Evolutionary conservation across 2,329 filamentous ascomycete species (phyloP), one percentile per base, ranked within the genome.

Genomic region (Celoporthe dispersa): DNA sequence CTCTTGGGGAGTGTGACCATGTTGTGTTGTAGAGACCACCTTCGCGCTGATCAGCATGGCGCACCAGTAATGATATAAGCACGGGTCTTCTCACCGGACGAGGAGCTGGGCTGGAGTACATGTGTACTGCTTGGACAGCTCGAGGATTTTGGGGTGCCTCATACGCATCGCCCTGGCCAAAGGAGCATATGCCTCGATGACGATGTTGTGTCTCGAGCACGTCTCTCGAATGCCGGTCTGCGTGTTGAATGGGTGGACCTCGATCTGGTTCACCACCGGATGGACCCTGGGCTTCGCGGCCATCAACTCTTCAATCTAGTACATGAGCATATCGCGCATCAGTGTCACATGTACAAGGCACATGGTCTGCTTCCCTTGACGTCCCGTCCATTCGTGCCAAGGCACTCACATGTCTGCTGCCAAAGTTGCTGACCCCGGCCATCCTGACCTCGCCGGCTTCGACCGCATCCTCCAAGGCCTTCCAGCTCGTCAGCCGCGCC

Each of bases 171-270:
- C 92, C 65, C 91, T 85, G 3, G 89, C 92, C 2, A 96, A 85
- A 7, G 93, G 93, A 8, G 92, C 92, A 74, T 96, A 97, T 0
- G 93, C 93, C 80, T 96, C 89, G 1, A 96, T 85, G 0, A 90
- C 81, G 69, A 96, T 94, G 51, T 83, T 81, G 73, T 94, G 83
- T 71, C 87, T 81, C 69, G 87, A 84, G 76, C 93, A 93, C 74
- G 88, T 90, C 16, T 86, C 84, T 0, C 88, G 86, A 72, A 96
- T 94, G 51, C 85, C 84, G 0, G 83, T 84, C 66, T 91, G 88
- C 1, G 91, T 94, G 78, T 94, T 93, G 86, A 95, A 96, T 0
- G 92, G 92, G 72, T 95, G 92, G 1, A 94, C 86, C 78, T 95
- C 91, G 75, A 94, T 91, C 81, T 96, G 93, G 76, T 95, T 95